Conservation (phyloP, 331 rosid species). For the Acacia pycnantha region DNA sequence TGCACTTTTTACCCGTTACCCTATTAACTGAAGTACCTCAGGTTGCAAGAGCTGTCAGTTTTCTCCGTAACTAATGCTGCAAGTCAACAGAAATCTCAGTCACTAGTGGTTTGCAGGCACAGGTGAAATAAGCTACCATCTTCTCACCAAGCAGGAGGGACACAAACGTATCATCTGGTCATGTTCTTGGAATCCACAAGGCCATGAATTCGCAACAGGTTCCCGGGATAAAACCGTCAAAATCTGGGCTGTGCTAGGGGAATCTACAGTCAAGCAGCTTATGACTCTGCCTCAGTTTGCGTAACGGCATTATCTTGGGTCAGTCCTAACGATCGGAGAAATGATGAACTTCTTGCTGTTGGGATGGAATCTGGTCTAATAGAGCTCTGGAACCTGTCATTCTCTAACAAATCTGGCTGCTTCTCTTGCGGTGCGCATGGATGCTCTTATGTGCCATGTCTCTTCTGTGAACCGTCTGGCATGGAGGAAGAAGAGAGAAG, state of each 20-base stretch:
- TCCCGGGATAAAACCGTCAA: conserved; percentile 87
- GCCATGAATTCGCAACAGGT: conserved; percentile 92
- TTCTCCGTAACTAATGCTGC: not conserved
- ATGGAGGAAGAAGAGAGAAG: conserved; percentile 62
- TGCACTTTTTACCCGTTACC: not conserved
- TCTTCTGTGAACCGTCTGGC: conserved; percentile 72
- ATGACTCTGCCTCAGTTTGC: conserved; percentile 64
- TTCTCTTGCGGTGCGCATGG: conserved; percentile 35
- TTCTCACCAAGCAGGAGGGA: conserved; percentile 76
- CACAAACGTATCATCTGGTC: conserved; percentile 97
- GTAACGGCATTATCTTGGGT: conserved; percentile 84
- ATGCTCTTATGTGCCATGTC: conserved; percentile 75
- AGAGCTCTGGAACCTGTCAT: conserved; percentile 73
- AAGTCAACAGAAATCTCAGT: conserved; percentile 15
- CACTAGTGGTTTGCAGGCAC: conserved; percentile 44
- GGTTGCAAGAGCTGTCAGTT: not conserved
- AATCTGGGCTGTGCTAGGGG: conserved; percentile 63
- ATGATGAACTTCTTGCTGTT: conserved; percentile 69
- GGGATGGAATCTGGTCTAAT: conserved; percentile 94
- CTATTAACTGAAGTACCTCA: not conserved
- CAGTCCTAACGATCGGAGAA: conserved; percentile 32
- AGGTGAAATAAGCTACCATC: conserved; percentile 51
- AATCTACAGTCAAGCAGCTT: conserved; percentile 58
- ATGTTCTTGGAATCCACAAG: conserved; percentile 92
- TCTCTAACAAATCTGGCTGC: conserved; percentile 41